phyloP scores from a whole-genome alignment of 805 yeast species.

The Metschnikowia picachoensis region DNA sequence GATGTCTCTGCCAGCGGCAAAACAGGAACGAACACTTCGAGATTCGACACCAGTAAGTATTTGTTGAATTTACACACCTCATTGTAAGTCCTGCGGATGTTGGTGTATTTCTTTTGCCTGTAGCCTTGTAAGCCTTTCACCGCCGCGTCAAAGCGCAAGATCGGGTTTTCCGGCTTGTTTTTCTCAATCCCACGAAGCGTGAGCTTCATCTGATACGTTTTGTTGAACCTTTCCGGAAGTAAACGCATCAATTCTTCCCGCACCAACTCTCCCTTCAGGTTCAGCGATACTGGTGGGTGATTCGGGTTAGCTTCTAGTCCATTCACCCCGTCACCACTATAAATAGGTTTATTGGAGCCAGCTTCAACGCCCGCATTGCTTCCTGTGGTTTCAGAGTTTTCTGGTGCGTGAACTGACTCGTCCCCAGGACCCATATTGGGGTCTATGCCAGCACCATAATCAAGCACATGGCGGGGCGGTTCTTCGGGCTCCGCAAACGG shows the following conservation, averaged over 20 bases:
- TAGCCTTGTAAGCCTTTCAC: slow-evolving; percentile 64
- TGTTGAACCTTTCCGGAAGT: slow-evolving; percentile 49
- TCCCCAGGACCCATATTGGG: not conserved
- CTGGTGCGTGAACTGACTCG: not conserved
- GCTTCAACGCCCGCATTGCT: not conserved
- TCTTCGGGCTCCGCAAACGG: slow-evolving; percentile 36
- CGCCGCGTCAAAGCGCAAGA: slow-evolving; percentile 59
- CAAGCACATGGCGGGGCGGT: not conserved
- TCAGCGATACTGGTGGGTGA: not conserved
- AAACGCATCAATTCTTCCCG: slow-evolving; percentile 42
- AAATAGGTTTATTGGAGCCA: not conserved
- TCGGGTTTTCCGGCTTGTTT: slow-evolving; percentile 72
- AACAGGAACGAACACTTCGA: slow-evolving; percentile 91
- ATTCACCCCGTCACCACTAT: not conserved
- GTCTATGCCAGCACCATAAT: not conserved
- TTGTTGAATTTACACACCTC: slow-evolving; percentile 76
- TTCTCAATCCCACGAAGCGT: slow-evolving; percentile 69
- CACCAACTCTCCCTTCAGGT: slow-evolving; percentile 22
- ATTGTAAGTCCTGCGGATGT: slow-evolving; percentile 72
- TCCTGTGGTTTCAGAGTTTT: not conserved
- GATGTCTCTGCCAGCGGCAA: slow-evolving; percentile 73
- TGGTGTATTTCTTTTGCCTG: slow-evolving; percentile 65
- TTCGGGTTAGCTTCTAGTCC: not conserved
- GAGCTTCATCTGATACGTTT: slow-evolving; percentile 43
- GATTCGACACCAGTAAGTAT: slow-evolving; percentile 73